Base-by-base conservation (phyloP, 768 basidiomycete genomes). In the Boletus reticulatus region DNA sequence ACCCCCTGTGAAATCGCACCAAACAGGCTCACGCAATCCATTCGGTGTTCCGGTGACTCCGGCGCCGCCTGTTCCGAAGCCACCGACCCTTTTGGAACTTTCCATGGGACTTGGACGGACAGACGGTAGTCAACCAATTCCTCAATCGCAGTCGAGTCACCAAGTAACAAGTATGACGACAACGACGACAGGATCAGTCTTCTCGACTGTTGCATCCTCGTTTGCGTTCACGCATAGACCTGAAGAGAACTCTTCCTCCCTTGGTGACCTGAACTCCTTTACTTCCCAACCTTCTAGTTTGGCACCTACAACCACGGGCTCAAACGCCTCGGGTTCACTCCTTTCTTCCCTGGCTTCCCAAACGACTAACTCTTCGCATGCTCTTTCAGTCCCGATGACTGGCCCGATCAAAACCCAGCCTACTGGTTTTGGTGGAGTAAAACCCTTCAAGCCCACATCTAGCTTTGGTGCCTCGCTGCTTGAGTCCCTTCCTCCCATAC, bases 1-100 rank as follows among this genome's bases (percentile, higher is more conserved):
- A 3, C 84, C 87, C 64, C 84, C 85, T 8, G 80, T 98, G 27
- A 86, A 84, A 63, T 80, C 94, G 7, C 95, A 98, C 69, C 85
- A 89, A 68, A 99, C 97, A 4, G 96, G 97, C 27, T 92, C 92
- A 8, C 86, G 84, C 62, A 99, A 99, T 78, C 97, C 97, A 4
- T 99, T 99, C 60, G 95, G 94, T 7, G 82, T 84, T 31, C 83
- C 90, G 5, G 76, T 81, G 6, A 78, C 80, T 10, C 74, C 83
- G 22, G 73, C 76, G 16, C 81, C 85, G 1, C 85, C 89, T 16
- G 76, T 90, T 27, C 89, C 91, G 2, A 89, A 86, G 68, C 81
- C 78, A 29, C 92, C 89, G 11, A 93, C 91, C 2, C 75, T 98
- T 65, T 82, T 89, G 72, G 89, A 97, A 65, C 73, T 98, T 14